A percentile compares a stretch with the other conserved stretches of the same genome.
phyloP scores from a whole-genome alignment of 768 basidiomycete species.

The Mycena polygramma region DNA sequence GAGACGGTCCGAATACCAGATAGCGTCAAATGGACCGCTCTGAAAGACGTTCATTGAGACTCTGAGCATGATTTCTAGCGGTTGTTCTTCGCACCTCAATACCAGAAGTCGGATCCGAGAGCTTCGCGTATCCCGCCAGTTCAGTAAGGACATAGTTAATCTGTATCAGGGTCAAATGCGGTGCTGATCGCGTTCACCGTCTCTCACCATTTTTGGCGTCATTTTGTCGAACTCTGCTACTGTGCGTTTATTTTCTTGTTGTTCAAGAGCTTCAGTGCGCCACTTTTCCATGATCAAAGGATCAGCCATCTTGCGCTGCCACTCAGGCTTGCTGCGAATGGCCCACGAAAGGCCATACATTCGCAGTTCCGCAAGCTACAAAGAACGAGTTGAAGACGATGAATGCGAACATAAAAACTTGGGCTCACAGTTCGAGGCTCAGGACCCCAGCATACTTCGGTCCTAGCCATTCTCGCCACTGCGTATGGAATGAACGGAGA shows the following conservation, averaged over 20 bases:
- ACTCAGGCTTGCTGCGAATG: constrained; percentile 35
- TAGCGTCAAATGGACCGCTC: constrained; percentile 36
- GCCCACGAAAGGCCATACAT: constrained; percentile 36
- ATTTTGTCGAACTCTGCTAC: constrained; percentile 15
- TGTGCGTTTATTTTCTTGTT: constrained; percentile 1
- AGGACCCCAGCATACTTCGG: constrained; percentile 20
- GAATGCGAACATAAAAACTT: neutral
- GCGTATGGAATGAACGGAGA: neutral
- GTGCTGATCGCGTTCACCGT: no score
- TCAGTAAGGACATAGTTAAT: constrained; percentile 38
- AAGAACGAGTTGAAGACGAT: neutral
- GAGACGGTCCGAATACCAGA: constrained; percentile 48
- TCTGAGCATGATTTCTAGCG: neutral
- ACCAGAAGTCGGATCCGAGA: constrained; percentile 31
- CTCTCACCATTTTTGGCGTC: constrained; percentile 29
- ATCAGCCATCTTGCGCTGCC: constrained; percentile 32
- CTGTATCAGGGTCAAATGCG: constrained; percentile 1
- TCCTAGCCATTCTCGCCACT: neutral
- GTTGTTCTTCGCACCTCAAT: constrained; percentile 19
- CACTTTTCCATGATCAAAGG: constrained; percentile 32
- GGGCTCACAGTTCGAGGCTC: constrained; percentile 13
- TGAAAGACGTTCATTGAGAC: constrained; percentile 1
- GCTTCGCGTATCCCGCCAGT: constrained; percentile 34
- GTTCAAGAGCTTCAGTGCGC: constrained; percentile 34
- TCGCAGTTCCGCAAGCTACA: constrained; percentile 31